These are phyloP conservation scores for Letharia columbiana DNA, from an alignment of 495 filamentous ascomycete species.

Conservation along the genomic window DNA sequence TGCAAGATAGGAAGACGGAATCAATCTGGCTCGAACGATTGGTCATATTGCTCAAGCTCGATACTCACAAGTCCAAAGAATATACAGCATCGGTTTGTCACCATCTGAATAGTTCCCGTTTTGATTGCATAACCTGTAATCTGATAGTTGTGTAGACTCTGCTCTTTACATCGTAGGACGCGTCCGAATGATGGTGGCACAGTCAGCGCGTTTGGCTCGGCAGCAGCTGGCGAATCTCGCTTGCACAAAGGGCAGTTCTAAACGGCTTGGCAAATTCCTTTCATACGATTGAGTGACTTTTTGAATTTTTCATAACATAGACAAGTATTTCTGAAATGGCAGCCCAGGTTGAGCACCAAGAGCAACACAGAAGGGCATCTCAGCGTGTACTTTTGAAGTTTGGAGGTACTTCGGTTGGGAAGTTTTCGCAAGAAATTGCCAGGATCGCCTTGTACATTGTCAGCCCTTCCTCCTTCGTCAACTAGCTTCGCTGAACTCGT, in stretches of 20 bases:
- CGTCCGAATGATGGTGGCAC: too few species aligned
- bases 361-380: background rate
- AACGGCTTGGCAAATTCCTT: background rate
- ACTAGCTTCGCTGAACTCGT: background rate
- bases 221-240: too few species aligned
- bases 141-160: too few species aligned
- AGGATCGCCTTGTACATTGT: conserved; percentile 30
- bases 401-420: conserved; percentile 63
- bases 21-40: too few species aligned
- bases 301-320: background rate
- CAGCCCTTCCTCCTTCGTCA: background rate
- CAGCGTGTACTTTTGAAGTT: conserved; percentile 72
- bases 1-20: too few species aligned
- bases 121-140: too few species aligned
- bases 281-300: background rate
- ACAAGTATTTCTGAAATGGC: background rate
- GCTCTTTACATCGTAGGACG: too few species aligned
- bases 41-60: too few species aligned
- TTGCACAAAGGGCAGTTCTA: background rate
- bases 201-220: too few species aligned
- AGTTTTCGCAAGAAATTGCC: conserved; percentile 61
- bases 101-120: too few species aligned
- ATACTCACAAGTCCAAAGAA: too few species aligned
- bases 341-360: background rate
- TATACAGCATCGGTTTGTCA: too few species aligned